Base-by-base conservation (phyloP, 768 basidiomycete genomes). In the Amanita phalloides region DNA sequence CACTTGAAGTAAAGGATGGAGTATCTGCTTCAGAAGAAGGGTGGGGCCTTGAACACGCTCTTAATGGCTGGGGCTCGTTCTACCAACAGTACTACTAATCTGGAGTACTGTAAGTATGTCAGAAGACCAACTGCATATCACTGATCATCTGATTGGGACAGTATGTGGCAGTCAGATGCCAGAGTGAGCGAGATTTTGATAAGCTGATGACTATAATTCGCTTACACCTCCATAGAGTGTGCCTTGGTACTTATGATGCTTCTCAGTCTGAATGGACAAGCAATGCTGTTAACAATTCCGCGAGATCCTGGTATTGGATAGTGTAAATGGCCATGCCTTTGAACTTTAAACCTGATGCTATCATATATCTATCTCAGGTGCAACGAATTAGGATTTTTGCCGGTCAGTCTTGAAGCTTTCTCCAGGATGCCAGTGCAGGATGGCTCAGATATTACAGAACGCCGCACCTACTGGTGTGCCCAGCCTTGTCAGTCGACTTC, bases 221-320 rank as follows among this genome's bases (percentile, higher is more conserved):
- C 28, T 21, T 21, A 32, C 21, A 25, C 43, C 4, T 45, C 6
- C 32, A 32, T 49, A 77, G 71, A 57, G 60, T 56, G 13, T 74
- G 72, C 53, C 57, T 78, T 35, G 76, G 71, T 3, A 68, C 66
- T 3, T 76, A 75, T 51, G 61, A 77, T 53, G 51, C 66, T 3
- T 63, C 66, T 2, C 63, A 65, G 35, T 28, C 62, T 0, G 76
- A 58, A 61, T 88, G 71, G 66, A 82, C 80, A 10, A 66, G 82
- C 55, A 79, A 70, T 2, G 62, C 68, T 4, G 64, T 87, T 35
- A 66, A 85, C 61, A 79, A 87, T 54, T 53, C 69, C 0, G 56
- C 54, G 4, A 74, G 86, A 23, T 84, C 85, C 3, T 89, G 85
- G 84, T 64, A 67, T 52, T 87, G 86, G 86, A 77, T 84, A 59